Base-by-base conservation (phyloP, 2,329 filamentous ascomycete genomes). In the Xylaria multiplex region DNA sequence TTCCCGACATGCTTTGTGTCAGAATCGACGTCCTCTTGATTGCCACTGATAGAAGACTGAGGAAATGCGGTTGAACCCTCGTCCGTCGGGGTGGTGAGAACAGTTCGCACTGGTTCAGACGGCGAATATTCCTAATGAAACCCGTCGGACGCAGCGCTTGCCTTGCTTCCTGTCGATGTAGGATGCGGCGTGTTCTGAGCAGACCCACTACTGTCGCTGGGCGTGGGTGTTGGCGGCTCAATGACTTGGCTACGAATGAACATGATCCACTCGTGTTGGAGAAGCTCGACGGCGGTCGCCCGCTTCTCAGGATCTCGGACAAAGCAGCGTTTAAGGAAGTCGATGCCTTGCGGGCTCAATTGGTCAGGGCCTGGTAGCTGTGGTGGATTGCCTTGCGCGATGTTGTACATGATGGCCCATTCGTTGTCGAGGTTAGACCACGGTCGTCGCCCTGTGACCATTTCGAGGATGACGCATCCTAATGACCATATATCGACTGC, bases 381-480 rank as follows among this genome's bases (percentile, higher is more conserved):
- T 6, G 96, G 96, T 55, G 93, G 92, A 74, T 97, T 97, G 70
- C 96, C 96, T 77, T 97, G 95, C 1, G 96, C 96, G 75, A 99
- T 99, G 82, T 98, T 98, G 85, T 97, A 99, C 96, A 99, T 99
- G 81, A 99, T 98, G 48, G 96, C 96, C 93, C 94, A 99, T 79
- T 99, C 96, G 77, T 99, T 99, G 82, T 99, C 96, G 53, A 98
- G 88, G 70, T 91, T 93, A 30, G 93, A 93, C 96, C 96, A 99
- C 1, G 96, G 96, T 16, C 95, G 89, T 68, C 93, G 88, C 22
- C 96, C 96, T 0, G 96, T 99, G 3, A 93, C 93, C 95, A 99
- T 98, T 79, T 99, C 96, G 48, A 97, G 87, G 70, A 99, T 93
- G 43, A 99, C 96, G 77, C 96, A 99, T 60, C 96, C 95, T 2